A percentile compares a stretch with the other conserved stretches of the same genome.
These are phyloP conservation scores for Arctostaphylos glauca DNA, from an alignment of 148 eudicot genomes.

Conservation along the genomic window DNA sequence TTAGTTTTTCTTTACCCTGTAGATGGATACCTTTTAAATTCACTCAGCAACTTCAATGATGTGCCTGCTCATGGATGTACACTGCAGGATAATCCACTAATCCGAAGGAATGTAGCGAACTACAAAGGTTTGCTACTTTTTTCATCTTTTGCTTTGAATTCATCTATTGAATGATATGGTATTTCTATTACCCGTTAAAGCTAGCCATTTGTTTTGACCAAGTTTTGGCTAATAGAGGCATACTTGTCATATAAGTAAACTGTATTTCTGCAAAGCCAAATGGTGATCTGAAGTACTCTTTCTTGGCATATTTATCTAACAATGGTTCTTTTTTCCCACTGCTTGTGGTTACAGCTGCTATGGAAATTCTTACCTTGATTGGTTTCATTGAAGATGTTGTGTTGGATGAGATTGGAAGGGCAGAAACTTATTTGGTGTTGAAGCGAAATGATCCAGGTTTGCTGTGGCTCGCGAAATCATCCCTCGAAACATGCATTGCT, in stretches of 20 bases:
- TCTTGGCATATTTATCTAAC: not conserved
- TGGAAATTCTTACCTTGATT: conserved; percentile 64
- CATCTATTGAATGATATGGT: not conserved
- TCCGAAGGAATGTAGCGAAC: conserved; percentile 51
- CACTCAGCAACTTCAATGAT: not conserved
- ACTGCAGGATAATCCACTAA: conserved; percentile 75
- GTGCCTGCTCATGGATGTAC: not conserved
- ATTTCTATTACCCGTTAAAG: not conserved
- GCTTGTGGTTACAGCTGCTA: conserved; percentile 59
- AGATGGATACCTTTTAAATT: not conserved
- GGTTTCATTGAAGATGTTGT: conserved; percentile 69
- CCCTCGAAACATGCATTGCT: conserved; percentile 54
- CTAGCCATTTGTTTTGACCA: not conserved
- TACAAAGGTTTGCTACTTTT: conserved; percentile 47
- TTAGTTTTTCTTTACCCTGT: not conserved
- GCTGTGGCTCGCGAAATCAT: conserved; percentile 91
- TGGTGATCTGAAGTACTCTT: not conserved
- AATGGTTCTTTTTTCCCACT: not conserved
- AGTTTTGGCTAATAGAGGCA: not conserved
- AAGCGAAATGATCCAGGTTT: conserved; percentile 81
- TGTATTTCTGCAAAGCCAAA: not conserved
- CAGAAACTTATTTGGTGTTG: conserved; percentile 61
- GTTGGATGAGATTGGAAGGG: conserved; percentile 44
- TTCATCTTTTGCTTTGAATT: not conserved
- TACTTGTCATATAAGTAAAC: not conserved